Evolutionary conservation across 2,329 filamentous ascomycete genomes (phyloP).

Genomic region (Trichoderma sp.): DNA sequence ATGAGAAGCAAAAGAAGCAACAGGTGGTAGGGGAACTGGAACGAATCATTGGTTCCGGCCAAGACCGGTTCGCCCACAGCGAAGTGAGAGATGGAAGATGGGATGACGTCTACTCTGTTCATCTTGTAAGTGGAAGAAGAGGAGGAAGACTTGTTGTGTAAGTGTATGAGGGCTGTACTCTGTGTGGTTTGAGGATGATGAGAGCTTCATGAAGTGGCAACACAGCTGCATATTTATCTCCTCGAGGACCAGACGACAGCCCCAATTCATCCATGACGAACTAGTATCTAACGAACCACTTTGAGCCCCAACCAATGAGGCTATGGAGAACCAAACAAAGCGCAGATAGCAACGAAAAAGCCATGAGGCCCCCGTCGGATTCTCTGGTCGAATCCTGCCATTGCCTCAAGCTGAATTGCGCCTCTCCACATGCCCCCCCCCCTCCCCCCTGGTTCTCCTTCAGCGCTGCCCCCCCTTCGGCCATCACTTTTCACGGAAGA

Average conservation of each 20-base stretch:
- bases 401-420: conserved; percentile 11
- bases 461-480: background rate
- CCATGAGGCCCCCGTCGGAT: conserved; percentile 3
- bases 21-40: background rate
- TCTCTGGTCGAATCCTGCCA: background rate
- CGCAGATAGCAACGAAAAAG: background rate
- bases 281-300: background rate
- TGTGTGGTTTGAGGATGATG: background rate
- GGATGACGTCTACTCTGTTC: background rate
- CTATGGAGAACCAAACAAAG: background rate
- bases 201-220: background rate
- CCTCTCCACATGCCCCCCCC: background rate
- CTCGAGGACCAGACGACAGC: background rate
- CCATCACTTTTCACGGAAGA: conserved; percentile 13
- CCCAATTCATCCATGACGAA: background rate
- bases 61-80: background rate
- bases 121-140: background rate
- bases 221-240: conserved; percentile 10
- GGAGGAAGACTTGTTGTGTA: no score
- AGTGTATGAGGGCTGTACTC: background rate
- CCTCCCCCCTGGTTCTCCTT: background rate
- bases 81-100: conserved; percentile 2
- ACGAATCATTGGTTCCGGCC: background rate
- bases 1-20: background rate
- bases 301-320: background rate